Conservation (phyloP, 164 flowering plant genomes). For the Nymphaea thermarum region DNA sequence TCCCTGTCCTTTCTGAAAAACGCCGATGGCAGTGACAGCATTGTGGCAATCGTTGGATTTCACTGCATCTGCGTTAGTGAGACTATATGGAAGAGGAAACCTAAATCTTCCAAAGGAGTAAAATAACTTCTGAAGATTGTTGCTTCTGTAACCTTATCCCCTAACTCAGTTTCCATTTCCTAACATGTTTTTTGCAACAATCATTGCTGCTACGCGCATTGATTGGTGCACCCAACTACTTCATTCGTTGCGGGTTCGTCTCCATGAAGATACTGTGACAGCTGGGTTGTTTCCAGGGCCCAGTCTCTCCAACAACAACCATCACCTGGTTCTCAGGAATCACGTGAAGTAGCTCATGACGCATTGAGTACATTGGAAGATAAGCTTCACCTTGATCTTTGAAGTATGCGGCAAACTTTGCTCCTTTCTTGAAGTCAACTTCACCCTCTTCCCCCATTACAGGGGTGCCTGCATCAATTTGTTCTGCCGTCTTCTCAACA, state of each 20-base stretch:
- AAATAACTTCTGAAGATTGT: conserved; percentile 44
- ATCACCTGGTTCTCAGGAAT: conserved; percentile 91
- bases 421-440: conserved; percentile 88
- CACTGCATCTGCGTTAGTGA: too few relatives aligned
- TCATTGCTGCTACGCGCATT: conserved; percentile 98
- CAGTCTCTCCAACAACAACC: conserved; percentile 96
- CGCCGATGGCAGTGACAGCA: too few relatives aligned
- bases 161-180: conserved; percentile 94
- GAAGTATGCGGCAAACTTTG: conserved; percentile 88
- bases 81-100: too few relatives aligned
- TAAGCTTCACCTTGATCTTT: conserved; percentile 81
- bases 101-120: conserved; percentile 78
- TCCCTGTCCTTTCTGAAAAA: too few relatives aligned
- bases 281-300: conserved; percentile 97
- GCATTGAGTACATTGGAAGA: conserved; percentile 82
- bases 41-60: too few relatives aligned
- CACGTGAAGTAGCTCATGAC: conserved; percentile 88
- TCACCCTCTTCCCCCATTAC: conserved; percentile 88
- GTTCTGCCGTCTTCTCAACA: conserved; percentile 83
- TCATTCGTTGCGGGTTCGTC: conserved; percentile 78
- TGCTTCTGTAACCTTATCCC: conserved; percentile 41
- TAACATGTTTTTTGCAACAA: conserved; percentile 98
- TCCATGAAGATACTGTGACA: conserved; percentile 93
- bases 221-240: conserved; percentile 95
- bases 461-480: conserved; percentile 97